Evolutionary conservation across 352 stramenopile species (phyloP).

Genomic region (Globisporangium parvum): DNA sequence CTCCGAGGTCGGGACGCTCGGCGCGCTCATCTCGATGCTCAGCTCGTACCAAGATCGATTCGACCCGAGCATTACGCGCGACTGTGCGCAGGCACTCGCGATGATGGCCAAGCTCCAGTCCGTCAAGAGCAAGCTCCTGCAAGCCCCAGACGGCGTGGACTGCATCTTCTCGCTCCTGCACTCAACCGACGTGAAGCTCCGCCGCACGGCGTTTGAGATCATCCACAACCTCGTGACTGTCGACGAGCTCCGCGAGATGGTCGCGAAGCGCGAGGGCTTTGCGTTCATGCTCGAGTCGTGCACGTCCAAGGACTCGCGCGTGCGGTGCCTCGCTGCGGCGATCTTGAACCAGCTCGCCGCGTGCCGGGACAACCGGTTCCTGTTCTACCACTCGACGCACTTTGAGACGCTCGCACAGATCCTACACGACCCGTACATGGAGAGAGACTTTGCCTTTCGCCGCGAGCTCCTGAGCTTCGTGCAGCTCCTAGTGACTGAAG

Average conservation of each 20-base stretch:
- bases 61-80: constrained; percentile 53
- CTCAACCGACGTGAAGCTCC: constrained; percentile 41
- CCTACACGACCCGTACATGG: constrained; percentile 61
- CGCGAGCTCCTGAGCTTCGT: constrained; percentile 61
- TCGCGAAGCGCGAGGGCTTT: constrained; percentile 67
- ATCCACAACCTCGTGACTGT: constrained; percentile 52
- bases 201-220: constrained; percentile 47
- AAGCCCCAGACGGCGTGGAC: constrained; percentile 58
- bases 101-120: constrained; percentile 45
- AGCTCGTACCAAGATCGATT: constrained; percentile 38
- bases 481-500: constrained; percentile 45
- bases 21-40: constrained; percentile 71
- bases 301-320: constrained; percentile 47
- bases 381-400: constrained; percentile 60
- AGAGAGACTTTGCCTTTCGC: constrained; percentile 50
- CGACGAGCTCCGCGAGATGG: constrained; percentile 48
- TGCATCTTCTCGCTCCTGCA: constrained; percentile 65
- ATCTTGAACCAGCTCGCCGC: constrained; percentile 56
- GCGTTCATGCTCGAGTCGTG: constrained; percentile 57
- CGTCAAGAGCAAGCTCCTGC: constrained; percentile 57
- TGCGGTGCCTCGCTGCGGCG: constrained; percentile 40
- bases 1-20: constrained; percentile 59
- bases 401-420: constrained; percentile 44
- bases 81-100: constrained; percentile 57
- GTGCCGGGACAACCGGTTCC: constrained; percentile 44